Evolutionary conservation across 129 eudicot species (phyloP), one percentile per base, ranked within the genome.

Genomic region (Chrysanthemum lavandulifolium): DNA sequence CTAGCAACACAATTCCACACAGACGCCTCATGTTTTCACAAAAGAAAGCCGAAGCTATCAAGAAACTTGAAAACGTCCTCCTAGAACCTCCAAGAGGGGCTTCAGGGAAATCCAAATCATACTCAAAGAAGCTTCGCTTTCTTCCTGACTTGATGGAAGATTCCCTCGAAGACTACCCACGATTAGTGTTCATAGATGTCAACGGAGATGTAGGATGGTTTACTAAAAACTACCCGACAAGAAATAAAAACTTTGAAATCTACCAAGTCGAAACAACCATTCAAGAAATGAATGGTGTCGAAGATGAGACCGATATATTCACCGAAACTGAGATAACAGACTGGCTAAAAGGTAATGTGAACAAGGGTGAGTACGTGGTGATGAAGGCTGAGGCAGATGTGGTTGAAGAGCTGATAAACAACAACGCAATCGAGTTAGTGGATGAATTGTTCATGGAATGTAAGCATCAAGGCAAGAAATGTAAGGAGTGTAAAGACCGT

Each of bases 311-410:
- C 13, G 69, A 61, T 6, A 51, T 12, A 59, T 61, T 67, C 2
- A 27, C 78, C 53, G 73, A 78, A 60, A 68, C 47, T 10, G 89
- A 84, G 60, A 78, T 82, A 63, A 83, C 94, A 18, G 85, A 77
- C 50, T 90, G 95, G 95, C 68, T 90, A 48, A 52, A 60, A 70
- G 87, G 79, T 66, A 87, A 86, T 56, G 87, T 90, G 59, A 85
- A 77, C 74, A 79, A 82, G 12, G 88, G 82, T 14, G 91, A 89
- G 55, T 89, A 81, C 14, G 93, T 90, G 10, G 96, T 90, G 40
- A 90, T 90, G 93, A 90, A 87, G 69, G 93, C 91, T 13, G 96
- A 87, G 52, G 91, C 92, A 0, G 86, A 89, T 76, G 81, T 86
- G 47, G 92, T 80, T 25, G 91, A 89, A 71, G 86, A 84, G 60